Evolutionary conservation across 108 stramenopile species (phyloP), one percentile per base, ranked within the genome.

Genomic region (Fistulifera solaris): DNA sequence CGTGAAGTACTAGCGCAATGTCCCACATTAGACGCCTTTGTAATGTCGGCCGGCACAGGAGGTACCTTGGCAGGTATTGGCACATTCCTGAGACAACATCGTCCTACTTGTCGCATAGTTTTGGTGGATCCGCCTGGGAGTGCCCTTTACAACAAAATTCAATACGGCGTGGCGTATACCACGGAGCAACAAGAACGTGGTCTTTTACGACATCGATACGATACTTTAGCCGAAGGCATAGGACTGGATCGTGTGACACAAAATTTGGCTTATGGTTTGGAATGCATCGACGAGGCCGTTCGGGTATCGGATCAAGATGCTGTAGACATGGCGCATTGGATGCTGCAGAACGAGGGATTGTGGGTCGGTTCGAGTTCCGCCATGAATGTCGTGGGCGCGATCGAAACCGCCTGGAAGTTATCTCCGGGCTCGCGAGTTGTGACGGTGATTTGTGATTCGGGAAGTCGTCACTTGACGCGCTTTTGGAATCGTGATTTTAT

Each of bases 41-140:
- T 85, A 53, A 96, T 98, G 96, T 93, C 91, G 15, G 76, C 95
- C 12, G 97, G 97, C 0, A 98, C 97, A 16, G 96, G 96, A 11
- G 96, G 96, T 22, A 96, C 94, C 38, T 81, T 98, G 38, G 81
- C 94, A 14, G 96, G 97, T 14, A 82, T 94, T 1, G 93, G 89
- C 17, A 54, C 56, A 11, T 92, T 73, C 53, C 56, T 96, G 50
- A 87, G 83, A 40, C 72, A 87, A 44, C 70, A 57, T 47, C 16
- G 65, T 21, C 45, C 43, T 21, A 51, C 66, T 11, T 54, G 70
- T 23, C 54, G 56, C 41, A 71, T 96, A 38, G 72, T 90, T 1
- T 64, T 98, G 52, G 91, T 93, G 14, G 97, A 98, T 67, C 95
- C 95, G 11, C 91, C 86, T 11, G 97, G 97, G 23, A 89, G 87